phyloP scores from a whole-genome alignment of 1,139 yeast genomes.

The Zygoascus meyerae region DNA sequence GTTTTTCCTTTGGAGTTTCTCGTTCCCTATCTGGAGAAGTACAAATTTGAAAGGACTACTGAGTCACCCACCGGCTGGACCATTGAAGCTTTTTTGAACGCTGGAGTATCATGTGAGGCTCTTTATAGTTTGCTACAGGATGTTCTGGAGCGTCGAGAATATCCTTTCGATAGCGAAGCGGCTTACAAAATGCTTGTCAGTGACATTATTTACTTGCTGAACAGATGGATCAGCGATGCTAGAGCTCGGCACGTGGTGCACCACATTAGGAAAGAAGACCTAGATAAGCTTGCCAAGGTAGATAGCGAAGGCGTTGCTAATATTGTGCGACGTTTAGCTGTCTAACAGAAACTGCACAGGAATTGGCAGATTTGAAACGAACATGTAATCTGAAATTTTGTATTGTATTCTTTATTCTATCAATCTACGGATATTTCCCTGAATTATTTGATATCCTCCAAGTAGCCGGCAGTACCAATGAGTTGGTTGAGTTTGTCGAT shows the following conservation, averaged over 20 bases:
- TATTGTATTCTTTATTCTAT: no score
- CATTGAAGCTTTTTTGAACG: slow-evolving; percentile 64
- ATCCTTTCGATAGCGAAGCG: slow-evolving; percentile 30
- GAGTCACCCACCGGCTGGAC: slow-evolving; percentile 47
- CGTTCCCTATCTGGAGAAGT: slow-evolving; percentile 47
- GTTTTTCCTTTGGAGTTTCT: slow-evolving; percentile 77
- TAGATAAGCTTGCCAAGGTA: slow-evolving; percentile 5
- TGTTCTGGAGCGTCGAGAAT: slow-evolving; percentile 48
- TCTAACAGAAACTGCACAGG: neutral
- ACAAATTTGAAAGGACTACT: slow-evolving; percentile 37
- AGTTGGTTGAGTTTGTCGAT: slow-evolving; percentile 19
- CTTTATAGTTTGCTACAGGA: slow-evolving; percentile 63
- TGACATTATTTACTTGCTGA: slow-evolving; percentile 27
- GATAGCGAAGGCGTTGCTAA: slow-evolving; percentile 2
- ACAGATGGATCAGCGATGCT: slow-evolving; percentile 21
- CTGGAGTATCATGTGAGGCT: slow-evolving; percentile 71
- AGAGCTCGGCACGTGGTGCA: slow-evolving; percentile 4
- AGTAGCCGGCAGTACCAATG: slow-evolving; percentile 22
- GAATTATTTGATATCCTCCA: neutral
- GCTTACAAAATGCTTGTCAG: slow-evolving; percentile 25
- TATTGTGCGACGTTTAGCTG: slow-evolving; percentile 1
- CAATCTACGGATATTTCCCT: no score
- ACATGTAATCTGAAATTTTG: no score
- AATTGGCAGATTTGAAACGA: no score
- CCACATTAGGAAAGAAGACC: neutral